These are phyloP conservation scores for Simmondsia chinensis DNA, from an alignment of 148 eudicot genomes.

Conservation along the genomic window DNA sequence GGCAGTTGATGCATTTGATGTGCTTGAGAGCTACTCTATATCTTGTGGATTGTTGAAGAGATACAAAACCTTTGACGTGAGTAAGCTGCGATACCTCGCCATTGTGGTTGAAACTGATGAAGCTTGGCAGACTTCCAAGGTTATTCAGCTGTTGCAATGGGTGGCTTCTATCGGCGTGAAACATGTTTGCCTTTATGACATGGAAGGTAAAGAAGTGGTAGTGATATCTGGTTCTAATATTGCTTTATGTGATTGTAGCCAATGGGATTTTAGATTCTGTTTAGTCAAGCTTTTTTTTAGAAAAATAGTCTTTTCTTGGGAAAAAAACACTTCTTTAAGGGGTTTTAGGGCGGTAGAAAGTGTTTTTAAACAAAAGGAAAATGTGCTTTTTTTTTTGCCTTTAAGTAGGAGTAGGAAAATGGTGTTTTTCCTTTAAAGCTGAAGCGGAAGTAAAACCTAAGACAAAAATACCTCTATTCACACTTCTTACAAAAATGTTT, in stretches of 20 bases:
- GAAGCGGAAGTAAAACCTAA: too few relatives aligned
- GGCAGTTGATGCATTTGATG: slow-evolving; percentile 13
- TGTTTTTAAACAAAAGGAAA: too few relatives aligned
- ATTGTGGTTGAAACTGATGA: slow-evolving; percentile 82
- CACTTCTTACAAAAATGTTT: too few relatives aligned
- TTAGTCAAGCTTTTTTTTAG: too few relatives aligned
- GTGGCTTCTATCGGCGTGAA: slow-evolving; percentile 59
- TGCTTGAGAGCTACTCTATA: slow-evolving; percentile 54
- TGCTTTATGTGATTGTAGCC: slow-evolving; percentile 1
- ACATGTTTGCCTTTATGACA: slow-evolving; percentile 71
- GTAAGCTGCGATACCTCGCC: slow-evolving; percentile 60
- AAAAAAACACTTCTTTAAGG: too few relatives aligned
- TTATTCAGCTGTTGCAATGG: slow-evolving; percentile 64
- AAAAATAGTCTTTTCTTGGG: too few relatives aligned
- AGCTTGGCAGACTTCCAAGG: slow-evolving; percentile 46
- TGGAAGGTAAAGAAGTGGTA: slow-evolving; percentile 46
- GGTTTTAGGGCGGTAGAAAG: too few relatives aligned
- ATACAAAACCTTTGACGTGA: slow-evolving; percentile 41
- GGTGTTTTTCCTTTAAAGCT: too few relatives aligned
- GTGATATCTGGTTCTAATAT: not conserved
- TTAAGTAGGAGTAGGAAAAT: too few relatives aligned
- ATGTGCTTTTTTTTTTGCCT: too few relatives aligned
- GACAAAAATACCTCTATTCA: too few relatives aligned
- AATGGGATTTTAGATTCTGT: too few relatives aligned
- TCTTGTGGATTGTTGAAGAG: slow-evolving; percentile 31